phyloP scores from a whole-genome alignment of 2,329 filamentous ascomycete species.

The Ophiostoma quercus region DNA sequence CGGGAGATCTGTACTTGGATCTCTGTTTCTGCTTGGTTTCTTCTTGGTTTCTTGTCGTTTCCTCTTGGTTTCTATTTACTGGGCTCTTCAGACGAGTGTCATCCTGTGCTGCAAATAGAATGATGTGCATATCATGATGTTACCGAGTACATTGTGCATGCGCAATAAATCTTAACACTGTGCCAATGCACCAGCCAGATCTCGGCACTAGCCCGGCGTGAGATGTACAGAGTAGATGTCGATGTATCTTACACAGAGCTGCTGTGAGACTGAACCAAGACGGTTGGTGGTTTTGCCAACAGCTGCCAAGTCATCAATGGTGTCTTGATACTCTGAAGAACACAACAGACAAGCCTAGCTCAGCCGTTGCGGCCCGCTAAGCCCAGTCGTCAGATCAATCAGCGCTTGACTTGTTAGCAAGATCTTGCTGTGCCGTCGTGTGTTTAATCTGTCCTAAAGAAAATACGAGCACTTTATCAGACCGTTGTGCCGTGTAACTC shows the following conservation, averaged over 20 bases:
- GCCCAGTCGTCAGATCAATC: not conserved
- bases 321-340: not conserved
- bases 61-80: not conserved
- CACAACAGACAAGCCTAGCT: not conserved
- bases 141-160: no score
- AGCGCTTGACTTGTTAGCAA: not conserved
- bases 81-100: not conserved
- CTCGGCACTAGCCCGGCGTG: not conserved
- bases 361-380: not conserved
- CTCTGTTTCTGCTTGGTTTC: slow-evolving; percentile 3
- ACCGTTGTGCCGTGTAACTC: not conserved
- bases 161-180: not conserved
- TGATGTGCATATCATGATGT: not conserved
- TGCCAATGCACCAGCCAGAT: not conserved
- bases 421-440: not conserved
- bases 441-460: not conserved
- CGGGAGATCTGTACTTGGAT: slow-evolving; percentile 7
- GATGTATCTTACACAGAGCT: not conserved
- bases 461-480: not conserved
- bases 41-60: not conserved
- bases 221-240: not conserved
- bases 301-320: not conserved
- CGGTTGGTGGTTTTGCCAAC: not conserved
- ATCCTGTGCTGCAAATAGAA: not conserved
- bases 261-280: not conserved